These are phyloP conservation scores for Clitopilus passeckerianus DNA, from an alignment of 768 basidiomycete species.

Conservation along the genomic window DNA sequence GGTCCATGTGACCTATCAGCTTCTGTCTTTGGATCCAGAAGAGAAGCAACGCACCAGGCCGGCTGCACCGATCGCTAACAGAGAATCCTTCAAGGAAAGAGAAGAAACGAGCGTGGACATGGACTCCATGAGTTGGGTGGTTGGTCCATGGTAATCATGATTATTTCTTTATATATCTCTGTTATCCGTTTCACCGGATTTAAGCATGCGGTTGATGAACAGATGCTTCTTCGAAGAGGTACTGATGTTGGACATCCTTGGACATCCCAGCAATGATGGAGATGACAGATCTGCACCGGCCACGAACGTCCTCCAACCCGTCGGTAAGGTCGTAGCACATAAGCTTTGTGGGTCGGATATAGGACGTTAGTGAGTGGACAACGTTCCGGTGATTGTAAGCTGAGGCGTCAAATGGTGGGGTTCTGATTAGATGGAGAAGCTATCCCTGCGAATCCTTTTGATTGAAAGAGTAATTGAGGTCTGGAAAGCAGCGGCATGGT, in stretches of 20 bases:
- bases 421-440: too few relatives aligned
- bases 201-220: too few relatives aligned
- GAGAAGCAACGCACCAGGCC: constrained; percentile 7
- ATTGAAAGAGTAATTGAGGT: too few relatives aligned
- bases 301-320: neutral
- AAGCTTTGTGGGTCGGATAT: constrained; percentile 3
- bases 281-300: neutral
- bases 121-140: constrained; percentile 6
- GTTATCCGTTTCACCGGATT: too few relatives aligned
- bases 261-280: neutral
- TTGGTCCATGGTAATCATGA: too few relatives aligned
- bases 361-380: neutral
- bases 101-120: constrained; percentile 5
- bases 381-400: neutral
- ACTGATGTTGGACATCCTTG: too few relatives aligned
- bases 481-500: too few relatives aligned
- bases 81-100: constrained; percentile 7
- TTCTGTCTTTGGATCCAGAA: neutral
- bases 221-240: too few relatives aligned
- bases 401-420: too few relatives aligned
- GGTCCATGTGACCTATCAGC: neutral
- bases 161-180: too few relatives aligned
- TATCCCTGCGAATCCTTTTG: too few relatives aligned
- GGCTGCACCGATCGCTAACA: constrained; percentile 10
- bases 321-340: neutral